A percentile compares a stretch with the other conserved stretches of the same genome.
Evolutionary conservation across 768 basidiomycete species (phyloP).

Genomic region (Mycena latifolia): DNA sequence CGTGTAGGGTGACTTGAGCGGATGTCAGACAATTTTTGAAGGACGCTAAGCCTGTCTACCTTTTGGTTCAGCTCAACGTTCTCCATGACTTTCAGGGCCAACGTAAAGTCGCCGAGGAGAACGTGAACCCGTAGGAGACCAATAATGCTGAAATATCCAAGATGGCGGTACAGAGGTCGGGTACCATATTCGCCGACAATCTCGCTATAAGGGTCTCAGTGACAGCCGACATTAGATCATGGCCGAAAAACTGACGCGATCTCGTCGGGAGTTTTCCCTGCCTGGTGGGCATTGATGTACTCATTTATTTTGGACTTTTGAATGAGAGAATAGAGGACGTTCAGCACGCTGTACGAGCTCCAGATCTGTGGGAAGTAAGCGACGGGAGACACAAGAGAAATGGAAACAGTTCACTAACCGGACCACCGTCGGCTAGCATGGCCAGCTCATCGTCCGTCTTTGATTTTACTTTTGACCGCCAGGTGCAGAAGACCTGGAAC

Average conservation of each 20-base stretch:
- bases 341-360: slow-evolving; percentile 98
- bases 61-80: slow-evolving; percentile 94
- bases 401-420: slow-evolving; percentile 53
- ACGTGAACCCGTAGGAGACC: slow-evolving; percentile 96
- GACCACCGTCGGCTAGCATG: slow-evolving; percentile 82
- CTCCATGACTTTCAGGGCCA: slow-evolving; percentile 96
- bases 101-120: slow-evolving; percentile 94
- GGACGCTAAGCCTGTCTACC: slow-evolving; percentile 47
- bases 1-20: slow-evolving; percentile 82
- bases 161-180: slow-evolving; percentile 90
- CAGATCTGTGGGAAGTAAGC: slow-evolving; percentile 70
- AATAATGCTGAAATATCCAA: slow-evolving; percentile 97
- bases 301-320: slow-evolving; percentile 98
- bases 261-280: slow-evolving; percentile 86
- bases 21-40: slow-evolving; percentile 24
- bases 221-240: neutral
- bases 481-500: slow-evolving; percentile 95
- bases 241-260: slow-evolving; percentile 71
- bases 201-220: slow-evolving; percentile 60
- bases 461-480: slow-evolving; percentile 85
- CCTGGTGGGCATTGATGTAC: slow-evolving; percentile 85
- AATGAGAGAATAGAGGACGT: slow-evolving; percentile 97
- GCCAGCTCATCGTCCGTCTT: slow-evolving; percentile 93
- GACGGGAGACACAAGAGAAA: slow-evolving; percentile 13
- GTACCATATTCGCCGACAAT: slow-evolving; percentile 93